Base-by-base conservation (phyloP, 176 grass and related monocot genomes). In the Zizania latifolia region DNA sequence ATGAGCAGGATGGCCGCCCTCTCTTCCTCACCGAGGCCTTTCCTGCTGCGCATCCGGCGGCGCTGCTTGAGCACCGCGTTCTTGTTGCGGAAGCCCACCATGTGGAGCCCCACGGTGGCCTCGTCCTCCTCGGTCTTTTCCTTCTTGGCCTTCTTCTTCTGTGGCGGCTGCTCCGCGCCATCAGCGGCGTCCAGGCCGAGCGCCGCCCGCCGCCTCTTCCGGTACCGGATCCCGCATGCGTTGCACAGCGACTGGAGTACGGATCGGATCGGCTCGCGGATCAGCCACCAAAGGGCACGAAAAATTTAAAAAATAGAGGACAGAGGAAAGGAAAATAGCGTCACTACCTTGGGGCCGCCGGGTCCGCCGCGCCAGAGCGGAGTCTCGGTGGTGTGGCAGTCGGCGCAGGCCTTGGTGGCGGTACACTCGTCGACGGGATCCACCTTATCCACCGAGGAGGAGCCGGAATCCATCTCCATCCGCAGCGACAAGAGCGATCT, bases 211-310 rank as follows among this genome's bases (percentile, higher is more conserved):
- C 87, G 78, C 75, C 87, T 88, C 93, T 97, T 97, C 75, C 93
- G 54, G 58, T 97, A 97, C 41, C 90, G 90, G 83, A 97, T 97
- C 77, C 93, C 93, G 57, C 90, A 97, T 12, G 93, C 93, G 74
- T 97, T 97, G 85, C 90, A 97, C 19, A 93, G 81, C 39, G 93
- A 90, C 93, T 97, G 72, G 15, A 58, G 1, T 10, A 58, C 0
- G 4, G 40, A 38, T 15, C 71, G 45, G 48, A 78, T 27, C 71
- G 41, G 74, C 11, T 76, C 43, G 14, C 41, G 32, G 75, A 54
- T 51, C 5, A 43, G 34, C n/a, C 45, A 6, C 60, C 14, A 0
- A 9, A 29, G 5, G 8, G 15, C 4, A 28, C 0, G n/a, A 8
- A 64, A 1, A n/a, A 65, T 36, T 3, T 21, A 26, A 36, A 2